Conservation (phyloP, 1,284 basidiomycete species). For the Rhodotorula sp. region DNA sequence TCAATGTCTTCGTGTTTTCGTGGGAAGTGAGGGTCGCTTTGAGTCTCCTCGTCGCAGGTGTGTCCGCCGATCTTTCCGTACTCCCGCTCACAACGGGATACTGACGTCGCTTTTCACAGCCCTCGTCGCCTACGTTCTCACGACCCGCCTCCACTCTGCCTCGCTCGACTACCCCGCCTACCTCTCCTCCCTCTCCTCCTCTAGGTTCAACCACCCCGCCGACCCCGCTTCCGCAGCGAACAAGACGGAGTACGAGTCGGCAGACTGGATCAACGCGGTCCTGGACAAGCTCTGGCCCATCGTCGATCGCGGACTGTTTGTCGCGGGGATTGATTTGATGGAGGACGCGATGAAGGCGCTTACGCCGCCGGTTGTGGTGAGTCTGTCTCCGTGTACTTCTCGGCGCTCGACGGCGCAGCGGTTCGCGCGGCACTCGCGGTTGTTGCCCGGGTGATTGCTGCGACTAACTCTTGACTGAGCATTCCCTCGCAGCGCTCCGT, state of each 20-base stretch:
- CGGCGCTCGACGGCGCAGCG: fast-evolving
- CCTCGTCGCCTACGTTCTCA: neutral
- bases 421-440: too few relatives aligned
- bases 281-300: constrained; percentile 13
- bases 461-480: too few relatives aligned
- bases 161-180: constrained; percentile 2
- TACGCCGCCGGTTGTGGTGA: constrained; percentile 8
- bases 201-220: neutral
- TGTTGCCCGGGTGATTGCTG: neutral
- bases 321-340: constrained; percentile 14
- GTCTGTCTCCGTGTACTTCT: neutral
- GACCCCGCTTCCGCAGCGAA: neutral
- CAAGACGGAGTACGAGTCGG: constrained; percentile 4
- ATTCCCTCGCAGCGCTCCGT: neutral
- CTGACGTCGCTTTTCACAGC: neutral
- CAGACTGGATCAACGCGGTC: constrained; percentile 20
- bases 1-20: constrained; percentile 1
- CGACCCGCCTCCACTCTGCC: neutral
- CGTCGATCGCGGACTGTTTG: constrained; percentile 18
- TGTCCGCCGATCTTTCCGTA: neutral
- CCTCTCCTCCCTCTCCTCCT: neutral
- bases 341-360: constrained; percentile 21
- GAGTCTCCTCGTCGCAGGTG: neutral
- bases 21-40: neutral
- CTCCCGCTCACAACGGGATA: too few relatives aligned